Evolutionary conservation across 441 rosid genomes (phyloP).

Genomic region (Adansonia rubrostipa): DNA sequence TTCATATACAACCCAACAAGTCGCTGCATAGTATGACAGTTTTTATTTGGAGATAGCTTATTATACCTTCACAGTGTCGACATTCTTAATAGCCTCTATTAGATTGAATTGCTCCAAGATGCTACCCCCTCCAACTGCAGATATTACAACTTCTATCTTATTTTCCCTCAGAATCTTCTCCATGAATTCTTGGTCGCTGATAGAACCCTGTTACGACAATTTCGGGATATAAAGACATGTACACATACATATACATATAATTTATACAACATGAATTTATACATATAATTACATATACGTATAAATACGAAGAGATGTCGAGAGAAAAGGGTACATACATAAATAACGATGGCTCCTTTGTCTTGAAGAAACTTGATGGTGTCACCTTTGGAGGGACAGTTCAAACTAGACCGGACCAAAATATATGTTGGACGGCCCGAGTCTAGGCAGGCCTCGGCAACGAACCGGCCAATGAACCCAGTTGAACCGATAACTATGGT

Average conservation of each 20-base stretch:
- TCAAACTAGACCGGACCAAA: conserved; percentile 32
- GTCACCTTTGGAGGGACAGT: conserved; percentile 28
- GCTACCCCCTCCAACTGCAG: conserved; percentile 42
- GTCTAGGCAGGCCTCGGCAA: conserved; percentile 47
- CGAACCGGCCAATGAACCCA: conserved; percentile 49
- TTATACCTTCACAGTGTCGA: conserved; percentile 43
- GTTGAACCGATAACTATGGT: conserved; percentile 50
- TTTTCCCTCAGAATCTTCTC: conserved; percentile 41
- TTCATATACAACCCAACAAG: background rate
- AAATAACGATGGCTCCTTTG: conserved; percentile 42
- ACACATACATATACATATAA: background rate
- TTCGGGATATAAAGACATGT: background rate
- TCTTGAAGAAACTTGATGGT: conserved; percentile 35
- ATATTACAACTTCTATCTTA: conserved; percentile 50
- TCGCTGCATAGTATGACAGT: background rate
- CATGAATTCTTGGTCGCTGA: conserved; percentile 33
- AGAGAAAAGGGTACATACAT: conserved; percentile 26
- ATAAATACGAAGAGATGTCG: background rate
- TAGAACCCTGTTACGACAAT: conserved; percentile 36
- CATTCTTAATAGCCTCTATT: conserved; percentile 46
- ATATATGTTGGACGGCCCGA: conserved; percentile 43
- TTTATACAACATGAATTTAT: background rate
- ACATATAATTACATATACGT: no score
- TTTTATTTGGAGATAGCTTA: background rate
- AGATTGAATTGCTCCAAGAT: conserved; percentile 41